phyloP scores from a whole-genome alignment of 306 rosid genomes.

The Inga oerstediana region DNA sequence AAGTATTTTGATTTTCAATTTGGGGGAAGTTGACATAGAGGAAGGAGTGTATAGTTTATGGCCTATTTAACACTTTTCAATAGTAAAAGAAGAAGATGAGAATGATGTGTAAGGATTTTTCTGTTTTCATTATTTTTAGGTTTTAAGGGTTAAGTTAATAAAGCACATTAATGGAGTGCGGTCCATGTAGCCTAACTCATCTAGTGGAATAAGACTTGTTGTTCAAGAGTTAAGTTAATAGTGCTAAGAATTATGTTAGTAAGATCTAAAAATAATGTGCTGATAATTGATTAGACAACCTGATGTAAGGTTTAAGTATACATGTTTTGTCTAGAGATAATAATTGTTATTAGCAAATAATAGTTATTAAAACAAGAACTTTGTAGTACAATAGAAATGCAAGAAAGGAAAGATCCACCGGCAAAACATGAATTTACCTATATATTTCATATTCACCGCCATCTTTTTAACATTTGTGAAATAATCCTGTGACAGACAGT shows the following conservation, averaged over 20 bases:
- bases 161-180: neutral
- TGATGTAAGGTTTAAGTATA: neutral
- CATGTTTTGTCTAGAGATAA: neutral
- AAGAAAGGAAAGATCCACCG: neutral
- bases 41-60: neutral
- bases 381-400: neutral
- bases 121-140: neutral
- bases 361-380: neutral
- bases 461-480: slow-evolving; percentile 62
- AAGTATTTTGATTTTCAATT: neutral
- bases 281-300: neutral
- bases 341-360: slow-evolving; percentile 2
- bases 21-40: neutral
- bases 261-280: neutral
- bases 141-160: neutral
- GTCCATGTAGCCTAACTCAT: neutral
- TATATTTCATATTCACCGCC: slow-evolving; percentile 82
- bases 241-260: neutral
- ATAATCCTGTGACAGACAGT: slow-evolving; percentile 61
- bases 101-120: neutral
- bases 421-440: slow-evolving; percentile 56
- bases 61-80: neutral
- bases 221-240: neutral
- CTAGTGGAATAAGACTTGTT: neutral
- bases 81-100: neutral